Evolutionary conservation across 2,329 filamentous ascomycete genomes (phyloP).

Genomic region (Bretziella fagacearum): DNA sequence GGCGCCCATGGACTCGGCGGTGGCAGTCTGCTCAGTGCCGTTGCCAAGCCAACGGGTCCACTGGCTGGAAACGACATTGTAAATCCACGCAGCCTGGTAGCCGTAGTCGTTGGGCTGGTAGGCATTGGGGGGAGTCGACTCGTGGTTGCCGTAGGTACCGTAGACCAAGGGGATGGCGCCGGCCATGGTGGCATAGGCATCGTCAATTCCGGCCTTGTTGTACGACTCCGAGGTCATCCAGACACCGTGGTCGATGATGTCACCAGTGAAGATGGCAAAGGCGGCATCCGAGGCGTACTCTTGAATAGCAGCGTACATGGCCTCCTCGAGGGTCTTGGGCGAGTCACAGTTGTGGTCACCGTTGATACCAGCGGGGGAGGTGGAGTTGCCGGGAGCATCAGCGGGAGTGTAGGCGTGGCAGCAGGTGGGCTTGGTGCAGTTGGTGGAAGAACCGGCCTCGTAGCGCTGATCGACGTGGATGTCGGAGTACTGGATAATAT

Average conservation of each 20-base stretch:
- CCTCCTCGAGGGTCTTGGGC: constrained; percentile 33
- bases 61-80: constrained; percentile 28
- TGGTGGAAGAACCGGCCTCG: constrained; percentile 32
- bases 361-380: constrained; percentile 32
- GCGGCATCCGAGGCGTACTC: constrained; percentile 28
- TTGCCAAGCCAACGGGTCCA: constrained; percentile 33
- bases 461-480: constrained; percentile 42
- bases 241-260: constrained; percentile 36
- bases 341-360: constrained; percentile 38
- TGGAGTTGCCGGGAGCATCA: constrained; percentile 31
- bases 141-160: constrained; percentile 40
- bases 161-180: constrained; percentile 29
- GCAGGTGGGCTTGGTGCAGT: constrained; percentile 43
- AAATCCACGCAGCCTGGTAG: constrained; percentile 33
- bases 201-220: constrained; percentile 24
- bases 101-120: constrained; percentile 28
- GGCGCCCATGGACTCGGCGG: constrained; percentile 27
- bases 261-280: constrained; percentile 43
- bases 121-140: constrained; percentile 35
- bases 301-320: constrained; percentile 36
- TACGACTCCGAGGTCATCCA: constrained; percentile 28
- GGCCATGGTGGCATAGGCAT: constrained; percentile 32
- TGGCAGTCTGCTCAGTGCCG: constrained; percentile 19
- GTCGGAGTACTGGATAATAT: constrained; percentile 42
- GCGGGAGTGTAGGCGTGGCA: constrained; percentile 33